phyloP scores from a whole-genome alignment of 139 green algal genomes.

The Chloropicon primus region DNA sequence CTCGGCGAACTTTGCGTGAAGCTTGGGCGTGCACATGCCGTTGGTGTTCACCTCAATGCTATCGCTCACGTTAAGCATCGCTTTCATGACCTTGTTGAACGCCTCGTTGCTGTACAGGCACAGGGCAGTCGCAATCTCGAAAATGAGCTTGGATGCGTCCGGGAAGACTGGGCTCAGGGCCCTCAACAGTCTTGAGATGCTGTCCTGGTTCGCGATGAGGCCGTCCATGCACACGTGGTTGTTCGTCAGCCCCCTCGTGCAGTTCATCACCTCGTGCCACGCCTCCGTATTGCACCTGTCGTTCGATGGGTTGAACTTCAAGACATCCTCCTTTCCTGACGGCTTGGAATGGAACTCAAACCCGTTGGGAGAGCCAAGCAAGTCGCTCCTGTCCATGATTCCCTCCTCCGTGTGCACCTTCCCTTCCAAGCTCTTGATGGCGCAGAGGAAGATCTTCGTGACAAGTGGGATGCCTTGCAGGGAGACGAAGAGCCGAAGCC shows the following conservation, averaged over 20 bases:
- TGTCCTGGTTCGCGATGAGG: neutral
- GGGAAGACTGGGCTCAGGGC: neutral
- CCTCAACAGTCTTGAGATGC: neutral
- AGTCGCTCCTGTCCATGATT: neutral
- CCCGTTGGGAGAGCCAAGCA: neutral
- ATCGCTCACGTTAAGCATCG: neutral
- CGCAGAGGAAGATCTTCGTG: neutral
- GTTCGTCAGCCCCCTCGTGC: neutral
- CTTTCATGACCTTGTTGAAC: neutral
- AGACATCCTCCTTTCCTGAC: neutral
- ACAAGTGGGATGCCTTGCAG: neutral
- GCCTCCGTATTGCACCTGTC: neutral
- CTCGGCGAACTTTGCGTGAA: neutral
- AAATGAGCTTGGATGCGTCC: neutral
- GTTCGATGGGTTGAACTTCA: neutral
- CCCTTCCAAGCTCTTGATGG: neutral
- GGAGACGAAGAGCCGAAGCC: neutral
- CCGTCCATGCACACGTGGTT: neutral
- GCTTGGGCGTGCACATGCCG: neutral
- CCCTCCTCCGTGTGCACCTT: neutral
- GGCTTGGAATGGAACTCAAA: neutral
- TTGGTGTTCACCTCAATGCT: neutral
- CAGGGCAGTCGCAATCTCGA: neutral
- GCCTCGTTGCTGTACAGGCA: neutral
- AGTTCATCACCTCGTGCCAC: neutral